These are phyloP conservation scores for Oxytropis ochrocephala DNA, from an alignment of 306 rosid species.

Conservation along the genomic window DNA sequence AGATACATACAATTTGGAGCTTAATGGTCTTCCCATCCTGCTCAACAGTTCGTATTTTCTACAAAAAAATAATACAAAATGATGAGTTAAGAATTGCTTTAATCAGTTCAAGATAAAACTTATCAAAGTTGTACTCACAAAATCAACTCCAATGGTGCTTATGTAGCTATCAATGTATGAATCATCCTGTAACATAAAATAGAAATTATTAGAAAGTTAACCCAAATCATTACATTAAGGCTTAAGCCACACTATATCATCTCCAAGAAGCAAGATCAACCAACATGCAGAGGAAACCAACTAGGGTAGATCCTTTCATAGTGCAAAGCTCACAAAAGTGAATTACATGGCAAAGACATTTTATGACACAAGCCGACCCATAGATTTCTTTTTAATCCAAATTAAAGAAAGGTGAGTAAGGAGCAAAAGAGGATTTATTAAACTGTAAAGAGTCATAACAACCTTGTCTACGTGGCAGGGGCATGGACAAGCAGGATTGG, in stretches of 20 bases:
- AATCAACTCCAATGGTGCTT: slow-evolving; percentile 97
- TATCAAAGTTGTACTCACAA: slow-evolving; percentile 50
- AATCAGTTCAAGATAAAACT: neutral
- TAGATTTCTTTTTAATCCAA: neutral
- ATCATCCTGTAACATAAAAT: slow-evolving; percentile 57
- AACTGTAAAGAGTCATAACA: neutral
- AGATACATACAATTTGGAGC: slow-evolving; percentile 41
- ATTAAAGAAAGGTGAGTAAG: neutral
- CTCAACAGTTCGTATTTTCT: slow-evolving; percentile 49
- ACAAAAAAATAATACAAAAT: slow-evolving; percentile 6
- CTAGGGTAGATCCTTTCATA: neutral
- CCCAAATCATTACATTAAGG: slow-evolving; percentile 3
- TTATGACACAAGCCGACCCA: neutral
- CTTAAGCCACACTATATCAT: neutral
- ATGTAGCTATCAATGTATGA: slow-evolving; percentile 95
- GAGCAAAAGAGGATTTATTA: neutral
- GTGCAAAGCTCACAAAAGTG: neutral
- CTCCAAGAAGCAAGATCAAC: slow-evolving; percentile 3
- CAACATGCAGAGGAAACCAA: neutral
- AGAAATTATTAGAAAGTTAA: neutral
- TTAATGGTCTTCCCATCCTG: slow-evolving; percentile 50
- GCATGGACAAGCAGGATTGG: too few relatives aligned
- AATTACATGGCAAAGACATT: neutral
- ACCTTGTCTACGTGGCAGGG: neutral
- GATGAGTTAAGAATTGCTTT: slow-evolving; percentile 7